Base-by-base conservation (phyloP, 1,139 yeast species). In the Blastobotrys persicus region DNA sequence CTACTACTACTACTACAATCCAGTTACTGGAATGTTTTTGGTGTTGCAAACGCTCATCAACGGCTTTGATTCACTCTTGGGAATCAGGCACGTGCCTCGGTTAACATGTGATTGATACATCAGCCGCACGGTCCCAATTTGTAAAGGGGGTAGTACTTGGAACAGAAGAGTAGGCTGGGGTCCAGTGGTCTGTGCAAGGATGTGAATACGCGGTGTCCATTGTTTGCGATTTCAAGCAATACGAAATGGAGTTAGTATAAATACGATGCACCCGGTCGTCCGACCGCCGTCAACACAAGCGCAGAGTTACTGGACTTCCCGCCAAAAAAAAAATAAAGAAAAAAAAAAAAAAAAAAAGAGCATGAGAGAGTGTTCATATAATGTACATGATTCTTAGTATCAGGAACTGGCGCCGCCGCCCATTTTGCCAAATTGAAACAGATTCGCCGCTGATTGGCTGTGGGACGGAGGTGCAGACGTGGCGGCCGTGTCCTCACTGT, bases 381-480 rank as follows among this genome's bases (percentile, higher is more conserved):
- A 23, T 6, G 28, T 23, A 23, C 28, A 23, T n/a, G n/a, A n/a
- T n/a, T n/a, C n/a, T n/a, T n/a, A n/a, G n/a, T n/a, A n/a, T 23
- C 9, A 23, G 9, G 28, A 45, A 20, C 39, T 42, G 7, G 35
- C 33, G n/a, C 55, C 59, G 20, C 66, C 66, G 4, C 68, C 68
- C 68, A 64, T 64, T 50, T 64, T 64, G 34, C 67, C 66, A 51
- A 54, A 63, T 51, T 64, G 68, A 50, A 64, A 64, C 32, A 62
- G 58, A 44, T 58, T 61, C 18, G 65, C 67, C 5, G 65, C 67
- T 4, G 41, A 31, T 55, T 56, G 37, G 54, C 53, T 37, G 49
- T 50, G 40, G 11, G 34, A 14, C 26, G 43, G 42, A 5, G 40
- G 20, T 46, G 37, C 42, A 4, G 38, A n/a, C 19, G 20, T 38